Conservation (phyloP, 2,329 filamentous ascomycete genomes). For the Sarocladium brachiariae region DNA sequence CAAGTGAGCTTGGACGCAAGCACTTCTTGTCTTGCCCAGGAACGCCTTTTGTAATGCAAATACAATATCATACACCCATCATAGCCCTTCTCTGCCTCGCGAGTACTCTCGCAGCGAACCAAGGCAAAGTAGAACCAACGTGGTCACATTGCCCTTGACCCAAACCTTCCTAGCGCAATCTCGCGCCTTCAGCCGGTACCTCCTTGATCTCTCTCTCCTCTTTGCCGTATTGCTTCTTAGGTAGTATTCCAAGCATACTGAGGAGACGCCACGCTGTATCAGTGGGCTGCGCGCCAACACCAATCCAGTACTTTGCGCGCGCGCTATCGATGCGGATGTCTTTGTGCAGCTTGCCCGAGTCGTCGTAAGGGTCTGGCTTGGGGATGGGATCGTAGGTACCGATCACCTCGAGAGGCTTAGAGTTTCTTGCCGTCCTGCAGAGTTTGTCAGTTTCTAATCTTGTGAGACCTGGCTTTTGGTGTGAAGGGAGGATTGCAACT, state of each 20-base stretch:
- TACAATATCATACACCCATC: conserved; percentile 20
- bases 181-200: conserved; percentile 4
- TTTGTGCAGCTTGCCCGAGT: conserved; percentile 69
- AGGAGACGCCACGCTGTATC: conserved; percentile 84
- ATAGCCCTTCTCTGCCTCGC: neutral
- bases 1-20: neutral
- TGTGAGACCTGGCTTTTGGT: no score
- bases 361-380: conserved; percentile 52
- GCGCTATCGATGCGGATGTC: conserved; percentile 80
- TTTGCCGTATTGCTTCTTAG: conserved; percentile 30
- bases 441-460: no score
- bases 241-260: conserved; percentile 57
- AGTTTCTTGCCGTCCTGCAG: conserved; percentile 73
- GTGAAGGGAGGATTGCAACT: no score
- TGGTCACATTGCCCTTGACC: no score
- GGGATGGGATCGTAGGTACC: conserved; percentile 68
- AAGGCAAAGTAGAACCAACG: no score
- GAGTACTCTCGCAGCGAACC: neutral
- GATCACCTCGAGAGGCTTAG: conserved; percentile 87
- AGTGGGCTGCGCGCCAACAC: conserved; percentile 90
- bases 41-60: conserved; percentile 7
- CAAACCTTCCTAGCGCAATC: neutral
- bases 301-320: conserved; percentile 90
- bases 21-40: neutral
- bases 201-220: conserved; percentile 19